These are phyloP conservation scores for Podospora conica DNA, from an alignment of 495 filamentous ascomycete species.

Conservation along the genomic window DNA sequence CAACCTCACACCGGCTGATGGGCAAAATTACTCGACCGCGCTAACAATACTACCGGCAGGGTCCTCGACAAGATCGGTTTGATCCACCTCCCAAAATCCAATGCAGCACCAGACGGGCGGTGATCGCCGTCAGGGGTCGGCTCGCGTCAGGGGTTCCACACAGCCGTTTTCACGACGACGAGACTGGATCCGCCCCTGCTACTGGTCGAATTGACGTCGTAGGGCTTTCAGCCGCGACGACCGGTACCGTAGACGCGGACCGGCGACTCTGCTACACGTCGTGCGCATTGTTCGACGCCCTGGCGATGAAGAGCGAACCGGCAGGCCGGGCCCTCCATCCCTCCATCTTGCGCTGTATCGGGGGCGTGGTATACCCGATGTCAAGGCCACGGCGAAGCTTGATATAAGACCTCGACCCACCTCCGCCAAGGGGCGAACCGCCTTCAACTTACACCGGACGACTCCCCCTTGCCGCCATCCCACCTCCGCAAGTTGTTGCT, in stretches of 20 bases:
- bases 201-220: background rate
- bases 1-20: background rate
- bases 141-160: too few relatives aligned
- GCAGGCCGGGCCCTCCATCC: background rate
- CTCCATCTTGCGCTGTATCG: too few relatives aligned
- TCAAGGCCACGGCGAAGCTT: background rate
- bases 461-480: background rate
- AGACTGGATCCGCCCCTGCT: background rate
- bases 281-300: background rate
- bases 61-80: background rate
- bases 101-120: background rate
- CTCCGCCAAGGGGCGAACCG: background rate
- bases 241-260: background rate
- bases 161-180: background rate
- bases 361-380: too few relatives aligned
- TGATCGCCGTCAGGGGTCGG: background rate
- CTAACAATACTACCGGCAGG: background rate
- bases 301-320: background rate
- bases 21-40: background rate
- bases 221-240: background rate
- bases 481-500: background rate
- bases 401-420: background rate
- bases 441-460: background rate
- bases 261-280: background rate
- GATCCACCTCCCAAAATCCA: background rate